Conservation (phyloP, 305 asterid genomes). For the Solanum chacoense region DNA sequence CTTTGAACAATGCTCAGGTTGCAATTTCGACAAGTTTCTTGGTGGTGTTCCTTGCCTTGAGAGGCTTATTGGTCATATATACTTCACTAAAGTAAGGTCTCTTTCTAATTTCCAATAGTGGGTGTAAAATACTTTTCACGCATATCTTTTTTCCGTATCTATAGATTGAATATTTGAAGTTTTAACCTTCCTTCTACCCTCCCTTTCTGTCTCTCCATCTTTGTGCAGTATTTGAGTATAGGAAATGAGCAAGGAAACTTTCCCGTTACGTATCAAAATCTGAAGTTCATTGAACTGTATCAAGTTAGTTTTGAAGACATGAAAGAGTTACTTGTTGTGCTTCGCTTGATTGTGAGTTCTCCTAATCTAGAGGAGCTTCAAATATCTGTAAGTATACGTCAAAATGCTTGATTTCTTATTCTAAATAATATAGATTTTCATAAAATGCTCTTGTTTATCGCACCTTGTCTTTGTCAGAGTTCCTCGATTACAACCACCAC, state of each 20-base stretch:
- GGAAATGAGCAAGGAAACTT: slow-evolving; percentile 36
- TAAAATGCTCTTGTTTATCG: neutral
- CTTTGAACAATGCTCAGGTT: slow-evolving; percentile 62
- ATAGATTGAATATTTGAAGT: neutral
- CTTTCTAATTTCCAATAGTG: neutral
- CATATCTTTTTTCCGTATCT: neutral
- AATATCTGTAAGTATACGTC: slow-evolving; percentile 47
- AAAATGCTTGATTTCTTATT: neutral
- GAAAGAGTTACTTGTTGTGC: slow-evolving; percentile 60
- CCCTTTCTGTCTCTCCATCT: neutral
- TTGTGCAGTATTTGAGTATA: slow-evolving; percentile 55
- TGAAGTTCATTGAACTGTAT: slow-evolving; percentile 60
- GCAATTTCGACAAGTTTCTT: slow-evolving; percentile 71
- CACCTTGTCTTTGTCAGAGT: slow-evolving; percentile 25
- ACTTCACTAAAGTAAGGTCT: slow-evolving; percentile 69
- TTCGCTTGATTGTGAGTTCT: slow-evolving; percentile 63
- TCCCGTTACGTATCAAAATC: slow-evolving; percentile 32
- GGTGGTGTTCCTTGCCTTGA: slow-evolving; percentile 74
- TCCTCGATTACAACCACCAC: slow-evolving; percentile 32
- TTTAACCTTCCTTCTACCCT: neutral
- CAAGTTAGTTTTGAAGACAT: slow-evolving; percentile 82
- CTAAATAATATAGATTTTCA: neutral
- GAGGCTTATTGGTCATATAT: slow-evolving; percentile 69
- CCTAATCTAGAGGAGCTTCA: slow-evolving; percentile 62
- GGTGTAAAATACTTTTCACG: neutral